Base-by-base conservation (phyloP, 768 basidiomycete genomes). In the Pleurotus ostreatus region DNA sequence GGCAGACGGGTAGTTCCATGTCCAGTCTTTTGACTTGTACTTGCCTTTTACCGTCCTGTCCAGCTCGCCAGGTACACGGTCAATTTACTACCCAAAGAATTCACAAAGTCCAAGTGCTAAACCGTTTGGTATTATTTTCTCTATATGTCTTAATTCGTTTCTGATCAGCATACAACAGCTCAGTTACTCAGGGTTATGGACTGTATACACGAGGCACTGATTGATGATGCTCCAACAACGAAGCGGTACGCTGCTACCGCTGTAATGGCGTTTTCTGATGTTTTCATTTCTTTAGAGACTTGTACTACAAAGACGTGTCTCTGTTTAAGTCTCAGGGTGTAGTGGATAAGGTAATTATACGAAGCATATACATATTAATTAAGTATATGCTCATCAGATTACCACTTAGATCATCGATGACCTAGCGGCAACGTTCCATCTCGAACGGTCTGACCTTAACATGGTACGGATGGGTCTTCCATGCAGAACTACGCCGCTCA, bases 261-360 rank as follows among this genome's bases (percentile, higher is more conserved):
- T 43, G 12, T 46, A 37, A 38, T 38, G n/a, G 13, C 25, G 7
- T 30, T 16, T 25, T 12, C 9, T 51, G 49, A 25, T 34, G 30
- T 34, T 34, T 34, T 34, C 49, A 51, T n/a, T 6, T 25, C 34
- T 8, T 25, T 57, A 94, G 94, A 12, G 94, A 96, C 68, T 79
- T 96, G 13, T 98, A 82, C 70, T 98, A 98, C 71, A 84, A 84
- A 60, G 92, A 96, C 57, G 88, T 93, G 1, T 60, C 68, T 0
- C 71, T 97, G 4, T 98, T 96, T 71, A 83, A 77, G 58, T 81
- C 74, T 5, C 95, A 98, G 67, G 70, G 72, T n/a, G 78, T 79
- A 0, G 93, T 96, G 1, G 91, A 98, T 68, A 76, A 77, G 58
- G 94, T 92, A 60, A 49, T 74, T 62, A 13, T 40, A 44, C 55